Base-by-base conservation (phyloP, 768 basidiomycete species). In the Pulveroboletus sp. region DNA sequence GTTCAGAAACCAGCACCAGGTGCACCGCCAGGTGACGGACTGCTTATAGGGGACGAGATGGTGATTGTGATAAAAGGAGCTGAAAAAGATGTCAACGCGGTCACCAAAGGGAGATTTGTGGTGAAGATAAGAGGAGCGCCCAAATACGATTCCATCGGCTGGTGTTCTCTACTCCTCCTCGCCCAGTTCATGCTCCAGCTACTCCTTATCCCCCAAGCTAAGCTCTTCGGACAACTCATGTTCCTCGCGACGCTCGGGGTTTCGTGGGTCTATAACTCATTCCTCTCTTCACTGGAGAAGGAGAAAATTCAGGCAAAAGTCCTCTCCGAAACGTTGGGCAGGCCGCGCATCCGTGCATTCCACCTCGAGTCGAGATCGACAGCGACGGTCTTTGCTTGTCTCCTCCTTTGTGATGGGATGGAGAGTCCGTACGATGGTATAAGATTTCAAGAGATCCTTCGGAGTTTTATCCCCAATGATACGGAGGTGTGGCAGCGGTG, bases 251-350 rank as follows among this genome's bases (percentile, higher is more conserved):
- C 69, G 1, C 59, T 72, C 14, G 63, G 53, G 3, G 61, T 62
- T 2, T 72, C 70, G 1, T 72, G 71, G 70, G 47, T 15, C 1
- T 70, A 72, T 46, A 72, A 72, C 37, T 61, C 66, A 0, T 71
- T 61, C 40, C 62, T 72, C 28, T 68, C 69, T 8, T 66, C 64
- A 0, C 54, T 77, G 60, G 73, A 77, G 46, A 63, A 63, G 26
- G 61, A 66, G 40, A 66, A 51, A 21, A 59, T 68, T 9, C 66
- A 66, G 40, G 57, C 43, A 8, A 42, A 54, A 1, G 37, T 66
- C 8, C 46, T 65, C 27, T 50, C 51, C 41, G 35, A 52, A 18
- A 59, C 51, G 24, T 50, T 65, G 0, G 54, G 48, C 1, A 48
- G 18, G 21, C 65, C 54, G 0, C 21, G 21, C 7, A 44, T 63